Percentiles rank a stretch among this genome's conserved stretches.
phyloP scores from a whole-genome alignment of 495 filamentous ascomycete genomes.

The Neurospora terricola region DNA sequence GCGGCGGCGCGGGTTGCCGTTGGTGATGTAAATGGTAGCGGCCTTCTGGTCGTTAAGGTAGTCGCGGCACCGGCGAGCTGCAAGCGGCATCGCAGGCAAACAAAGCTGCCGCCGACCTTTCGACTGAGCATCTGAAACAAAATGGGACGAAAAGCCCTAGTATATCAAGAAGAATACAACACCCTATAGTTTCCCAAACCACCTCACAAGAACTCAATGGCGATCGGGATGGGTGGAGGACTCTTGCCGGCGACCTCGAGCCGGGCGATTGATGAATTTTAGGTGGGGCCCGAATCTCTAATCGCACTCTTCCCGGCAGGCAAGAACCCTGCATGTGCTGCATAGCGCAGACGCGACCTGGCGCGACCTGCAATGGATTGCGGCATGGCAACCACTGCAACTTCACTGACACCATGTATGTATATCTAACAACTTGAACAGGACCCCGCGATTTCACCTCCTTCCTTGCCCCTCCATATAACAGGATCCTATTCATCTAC shows the following conservation, averaged over 20 bases:
- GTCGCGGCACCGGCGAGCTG: slow-evolving; percentile 19
- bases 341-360: slow-evolving; percentile 6
- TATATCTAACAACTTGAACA: not conserved
- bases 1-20: not conserved
- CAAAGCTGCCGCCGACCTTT: slow-evolving; percentile 24
- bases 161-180: not conserved
- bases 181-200: not conserved
- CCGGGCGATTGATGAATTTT: slow-evolving; percentile 14
- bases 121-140: slow-evolving; percentile 35
- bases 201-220: not conserved
- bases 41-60: slow-evolving; percentile 1
- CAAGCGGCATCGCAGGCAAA: slow-evolving; percentile 41
- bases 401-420: not conserved
- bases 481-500: not conserved
- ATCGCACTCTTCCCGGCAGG: slow-evolving; percentile 7
- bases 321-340: slow-evolving; percentile 6
- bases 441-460: not conserved
- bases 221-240: not conserved
- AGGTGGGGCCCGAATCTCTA: slow-evolving; percentile 12
- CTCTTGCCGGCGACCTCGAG: not conserved
- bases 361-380: not conserved
- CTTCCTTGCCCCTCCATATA: not conserved
- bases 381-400: not conserved
- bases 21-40: not conserved
- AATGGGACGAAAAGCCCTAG: not conserved